These are phyloP conservation scores for Pelagophyceae sp. DNA, from an alignment of 352 stramenopile genomes.

Conservation along the genomic window DNA sequence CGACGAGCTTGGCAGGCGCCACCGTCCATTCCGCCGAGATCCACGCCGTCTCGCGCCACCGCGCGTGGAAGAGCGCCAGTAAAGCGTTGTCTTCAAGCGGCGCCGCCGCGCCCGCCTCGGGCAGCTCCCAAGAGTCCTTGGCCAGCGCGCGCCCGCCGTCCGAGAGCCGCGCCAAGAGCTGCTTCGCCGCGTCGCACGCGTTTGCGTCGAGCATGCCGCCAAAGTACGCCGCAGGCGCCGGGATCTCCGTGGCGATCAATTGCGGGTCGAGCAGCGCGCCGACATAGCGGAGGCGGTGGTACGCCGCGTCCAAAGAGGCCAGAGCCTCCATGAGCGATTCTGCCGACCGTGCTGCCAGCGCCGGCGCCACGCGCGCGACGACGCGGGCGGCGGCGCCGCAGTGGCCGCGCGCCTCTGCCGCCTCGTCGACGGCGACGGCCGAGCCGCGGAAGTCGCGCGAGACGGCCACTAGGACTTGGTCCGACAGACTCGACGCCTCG, in stretches of 20 bases:
- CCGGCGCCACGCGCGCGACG: background rate
- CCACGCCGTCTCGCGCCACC: conserved; percentile 12
- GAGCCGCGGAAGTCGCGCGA: no score
- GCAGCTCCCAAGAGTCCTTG: background rate
- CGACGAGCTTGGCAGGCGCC: conserved; percentile 7
- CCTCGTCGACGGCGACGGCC: background rate
- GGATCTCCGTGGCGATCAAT: background rate
- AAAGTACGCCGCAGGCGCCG: background rate
- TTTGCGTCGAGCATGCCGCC: background rate
- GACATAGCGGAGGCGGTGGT: background rate
- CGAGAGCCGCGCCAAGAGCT: background rate
- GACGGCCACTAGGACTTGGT: background rate
- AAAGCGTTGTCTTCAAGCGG: background rate
- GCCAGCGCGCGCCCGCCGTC: no score
- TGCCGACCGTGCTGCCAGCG: background rate
- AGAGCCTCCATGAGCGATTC: background rate
- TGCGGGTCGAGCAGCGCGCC: background rate
- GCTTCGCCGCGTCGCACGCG: no score
- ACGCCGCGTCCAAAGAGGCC: background rate
- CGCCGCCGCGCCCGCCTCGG: background rate
- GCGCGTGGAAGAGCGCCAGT: background rate
- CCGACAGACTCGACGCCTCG: background rate
- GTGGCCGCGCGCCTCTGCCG: background rate
- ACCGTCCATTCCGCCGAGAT: background rate
- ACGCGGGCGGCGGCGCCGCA: background rate